These are phyloP conservation scores for Davidsoniella eucalypti DNA, from an alignment of 2,329 filamentous ascomycete genomes.

Conservation along the genomic window DNA sequence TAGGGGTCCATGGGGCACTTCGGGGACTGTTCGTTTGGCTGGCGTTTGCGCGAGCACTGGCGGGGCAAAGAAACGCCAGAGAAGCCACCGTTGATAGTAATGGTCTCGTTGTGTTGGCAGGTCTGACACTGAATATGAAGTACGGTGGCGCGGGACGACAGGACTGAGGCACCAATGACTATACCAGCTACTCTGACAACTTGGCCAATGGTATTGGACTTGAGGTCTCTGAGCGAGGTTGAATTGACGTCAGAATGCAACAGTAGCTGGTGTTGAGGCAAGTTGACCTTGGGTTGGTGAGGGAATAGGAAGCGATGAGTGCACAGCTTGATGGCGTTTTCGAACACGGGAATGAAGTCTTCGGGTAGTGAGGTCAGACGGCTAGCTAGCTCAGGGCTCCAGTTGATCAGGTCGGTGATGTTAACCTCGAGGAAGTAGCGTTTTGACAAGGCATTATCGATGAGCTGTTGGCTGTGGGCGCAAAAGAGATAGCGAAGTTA, in stretches of 20 bases:
- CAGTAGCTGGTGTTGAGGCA: conserved; percentile 87
- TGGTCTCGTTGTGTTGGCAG: conserved; percentile 54
- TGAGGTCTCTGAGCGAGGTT: conserved; percentile 84
- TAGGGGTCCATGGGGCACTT: conserved; percentile 89
- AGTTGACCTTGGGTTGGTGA: conserved; percentile 43
- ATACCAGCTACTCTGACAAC: conserved; percentile 96
- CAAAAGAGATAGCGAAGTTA: neutral
- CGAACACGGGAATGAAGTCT: conserved; percentile 92
- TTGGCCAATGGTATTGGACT: conserved; percentile 79
- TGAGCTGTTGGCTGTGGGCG: conserved; percentile 63
- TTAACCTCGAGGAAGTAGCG: conserved; percentile 95
- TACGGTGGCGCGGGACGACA: conserved; percentile 86
- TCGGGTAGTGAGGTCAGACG: conserved; percentile 75
- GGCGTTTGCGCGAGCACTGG: conserved; percentile 48
- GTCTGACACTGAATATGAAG: conserved; percentile 78
- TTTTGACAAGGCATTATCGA: conserved; percentile 85
- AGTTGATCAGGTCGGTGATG: conserved; percentile 87
- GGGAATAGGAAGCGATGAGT: conserved; percentile 89
- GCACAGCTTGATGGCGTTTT: conserved; percentile 75
- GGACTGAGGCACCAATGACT: conserved; percentile 89
- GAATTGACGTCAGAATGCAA: conserved; percentile 83
- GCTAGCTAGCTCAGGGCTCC: conserved; percentile 88
- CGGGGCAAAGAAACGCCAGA: conserved; percentile 72
- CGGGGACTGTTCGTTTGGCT: conserved; percentile 48
- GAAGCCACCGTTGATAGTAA: conserved; percentile 72